Conservation (phyloP, 2,329 filamentous ascomycete species). For the Zymoseptoria brevis region DNA sequence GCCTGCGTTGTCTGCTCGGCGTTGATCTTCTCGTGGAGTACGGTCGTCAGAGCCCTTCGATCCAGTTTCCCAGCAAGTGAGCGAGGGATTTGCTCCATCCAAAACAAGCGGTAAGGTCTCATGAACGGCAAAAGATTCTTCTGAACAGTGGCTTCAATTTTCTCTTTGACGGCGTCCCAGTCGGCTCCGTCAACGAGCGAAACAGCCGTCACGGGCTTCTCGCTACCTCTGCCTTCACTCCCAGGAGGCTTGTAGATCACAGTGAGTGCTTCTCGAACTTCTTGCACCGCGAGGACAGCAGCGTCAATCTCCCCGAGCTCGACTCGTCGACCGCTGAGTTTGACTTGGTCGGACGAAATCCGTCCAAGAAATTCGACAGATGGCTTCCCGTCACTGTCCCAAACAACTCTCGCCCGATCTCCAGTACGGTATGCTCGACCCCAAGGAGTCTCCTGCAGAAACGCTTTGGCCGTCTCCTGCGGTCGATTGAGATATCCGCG, state of each 20-base stretch:
- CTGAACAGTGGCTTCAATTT: constrained; percentile 1
- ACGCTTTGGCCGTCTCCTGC: constrained; percentile 7
- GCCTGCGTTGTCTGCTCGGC: not conserved
- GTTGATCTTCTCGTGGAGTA: constrained; percentile 2
- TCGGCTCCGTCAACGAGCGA: not conserved
- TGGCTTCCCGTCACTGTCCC: constrained; percentile 4
- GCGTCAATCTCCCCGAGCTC: constrained; percentile 8
- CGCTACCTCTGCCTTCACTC: constrained; percentile 5
- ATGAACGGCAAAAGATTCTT: constrained; percentile 2
- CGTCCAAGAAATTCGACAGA: constrained; percentile 10
- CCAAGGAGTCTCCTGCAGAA: not conserved
- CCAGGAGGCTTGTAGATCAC: constrained; percentile 3
- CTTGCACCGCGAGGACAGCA: not conserved
- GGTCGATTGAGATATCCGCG: constrained; percentile 12
- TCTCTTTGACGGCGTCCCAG: not conserved
- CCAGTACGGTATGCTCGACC: constrained; percentile 6
- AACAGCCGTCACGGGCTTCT: constrained; percentile 7
- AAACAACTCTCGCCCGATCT: constrained; percentile 6
- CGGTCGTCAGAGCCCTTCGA: constrained; percentile 2
- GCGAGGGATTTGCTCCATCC: constrained; percentile 3
- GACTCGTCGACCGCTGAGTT: constrained; percentile 7
- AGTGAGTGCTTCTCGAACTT: constrained; percentile 3
- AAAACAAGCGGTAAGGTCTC: constrained; percentile 3
- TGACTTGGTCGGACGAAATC: constrained; percentile 9
- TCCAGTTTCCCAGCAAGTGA: constrained; percentile 5